Conservation (phyloP, 176 grass and related monocot genomes). For the Calamus simplicifolius region DNA sequence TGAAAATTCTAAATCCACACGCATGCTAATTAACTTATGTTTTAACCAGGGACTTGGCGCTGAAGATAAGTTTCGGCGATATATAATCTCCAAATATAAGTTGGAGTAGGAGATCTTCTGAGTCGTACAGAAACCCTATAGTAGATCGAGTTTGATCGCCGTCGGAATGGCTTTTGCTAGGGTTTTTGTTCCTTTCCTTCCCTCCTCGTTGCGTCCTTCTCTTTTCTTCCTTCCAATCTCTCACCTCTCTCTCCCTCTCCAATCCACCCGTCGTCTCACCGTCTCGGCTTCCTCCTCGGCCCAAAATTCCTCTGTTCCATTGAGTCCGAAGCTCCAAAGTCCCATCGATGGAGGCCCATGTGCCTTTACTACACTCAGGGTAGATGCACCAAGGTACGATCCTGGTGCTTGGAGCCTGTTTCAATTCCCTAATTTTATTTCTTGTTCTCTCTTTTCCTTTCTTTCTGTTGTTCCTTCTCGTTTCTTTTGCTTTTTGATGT, state of each 20-base stretch:
- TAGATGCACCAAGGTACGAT: slow-evolving; percentile 63
- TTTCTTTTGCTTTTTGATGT: too few relatives aligned
- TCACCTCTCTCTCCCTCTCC: background rate
- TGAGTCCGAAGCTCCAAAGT: slow-evolving; percentile 6
- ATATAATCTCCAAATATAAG: too few relatives aligned
- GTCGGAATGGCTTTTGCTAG: slow-evolving; percentile 35
- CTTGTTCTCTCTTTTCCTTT: background rate
- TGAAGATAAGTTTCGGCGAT: too few relatives aligned
- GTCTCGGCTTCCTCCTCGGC: slow-evolving; percentile 9
- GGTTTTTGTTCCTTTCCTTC: slow-evolving; percentile 17
- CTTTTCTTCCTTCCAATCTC: slow-evolving; percentile 17
- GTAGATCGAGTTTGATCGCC: too few relatives aligned
- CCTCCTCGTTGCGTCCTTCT: background rate
- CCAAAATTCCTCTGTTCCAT: slow-evolving; percentile 4
- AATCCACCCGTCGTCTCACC: slow-evolving; percentile 3
- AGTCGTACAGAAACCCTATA: too few relatives aligned
- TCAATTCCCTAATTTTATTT: background rate
- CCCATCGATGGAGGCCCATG: slow-evolving; percentile 61
- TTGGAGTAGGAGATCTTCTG: too few relatives aligned
- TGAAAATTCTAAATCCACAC: too few relatives aligned
- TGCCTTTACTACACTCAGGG: slow-evolving; percentile 85
- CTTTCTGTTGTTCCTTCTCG: background rate
- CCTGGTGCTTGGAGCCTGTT: background rate
- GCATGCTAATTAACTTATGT: too few relatives aligned
- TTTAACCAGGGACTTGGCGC: too few relatives aligned